Evolutionary conservation across 352 stramenopile genomes (phyloP).

Genomic region (Aphanomyces invadans): DNA sequence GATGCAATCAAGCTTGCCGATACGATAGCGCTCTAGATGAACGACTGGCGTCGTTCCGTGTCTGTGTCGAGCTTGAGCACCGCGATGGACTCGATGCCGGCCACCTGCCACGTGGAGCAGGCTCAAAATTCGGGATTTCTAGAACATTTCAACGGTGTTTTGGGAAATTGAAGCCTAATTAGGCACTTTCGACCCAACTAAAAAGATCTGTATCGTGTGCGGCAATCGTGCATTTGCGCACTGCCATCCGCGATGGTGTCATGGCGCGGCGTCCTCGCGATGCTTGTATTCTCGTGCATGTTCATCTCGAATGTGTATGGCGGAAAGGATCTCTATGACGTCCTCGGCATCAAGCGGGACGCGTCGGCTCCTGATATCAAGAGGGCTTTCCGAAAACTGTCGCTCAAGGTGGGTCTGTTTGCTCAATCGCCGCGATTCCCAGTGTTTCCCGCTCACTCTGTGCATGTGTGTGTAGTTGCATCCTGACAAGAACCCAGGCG

Average conservation of each 20-base stretch:
- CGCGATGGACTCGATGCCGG: too few relatives aligned
- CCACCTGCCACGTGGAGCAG: not conserved
- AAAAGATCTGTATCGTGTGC: constrained; percentile 10
- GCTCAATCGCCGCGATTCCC: not conserved
- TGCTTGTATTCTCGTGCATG: not conserved
- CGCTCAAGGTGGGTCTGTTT: constrained; percentile 53
- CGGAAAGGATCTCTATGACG: constrained; percentile 62
- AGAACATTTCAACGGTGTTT: not conserved
- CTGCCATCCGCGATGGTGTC: not conserved
- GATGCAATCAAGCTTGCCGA: too few relatives aligned
- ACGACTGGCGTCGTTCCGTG: not conserved
- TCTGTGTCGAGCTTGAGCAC: too few relatives aligned
- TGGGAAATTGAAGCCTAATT: constrained; percentile 1
- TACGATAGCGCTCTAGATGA: too few relatives aligned
- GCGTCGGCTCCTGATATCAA: constrained; percentile 69
- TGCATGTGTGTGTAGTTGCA: constrained; percentile 44
- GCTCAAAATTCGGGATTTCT: not conserved
- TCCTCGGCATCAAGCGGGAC: constrained; percentile 54
- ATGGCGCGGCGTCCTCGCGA: not conserved
- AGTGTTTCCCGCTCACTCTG: not conserved
- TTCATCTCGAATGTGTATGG: constrained; percentile 23
- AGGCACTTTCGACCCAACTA: not conserved
- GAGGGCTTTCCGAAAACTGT: constrained; percentile 81
- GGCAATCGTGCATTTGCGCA: constrained; percentile 13
- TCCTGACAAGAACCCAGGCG: constrained; percentile 84